Base-by-base conservation (phyloP, 2,329 filamentous ascomycete genomes). In the Ceratocystis eucalypticola region DNA sequence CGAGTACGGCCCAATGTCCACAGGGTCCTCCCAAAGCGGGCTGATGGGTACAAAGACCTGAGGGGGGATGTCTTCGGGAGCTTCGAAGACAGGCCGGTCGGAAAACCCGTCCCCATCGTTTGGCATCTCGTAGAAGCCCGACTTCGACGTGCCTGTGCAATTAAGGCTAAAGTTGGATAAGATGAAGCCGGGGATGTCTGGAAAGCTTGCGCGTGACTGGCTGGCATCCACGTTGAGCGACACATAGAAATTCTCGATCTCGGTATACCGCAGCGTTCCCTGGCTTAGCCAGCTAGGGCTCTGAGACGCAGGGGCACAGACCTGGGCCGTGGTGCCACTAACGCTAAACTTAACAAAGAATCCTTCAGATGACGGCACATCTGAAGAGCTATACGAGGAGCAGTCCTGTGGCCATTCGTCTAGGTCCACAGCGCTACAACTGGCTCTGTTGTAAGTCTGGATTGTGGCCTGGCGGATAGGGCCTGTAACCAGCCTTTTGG, bases 101-200 rank as follows among this genome's bases (percentile, higher is more conserved):
- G n/a, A 17, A 46, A 65, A 68, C 2, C 22, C n/a, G n/a, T 57
- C 65, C 20, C 33, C 33, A 12, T 12, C 37, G 41, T 65, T 68
- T 15, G 66, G 66, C 15, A 68, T 65, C 53, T 68, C 66, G 28
- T 68, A 68, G 10, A 68, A 65, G 6, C 64, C 66, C 17, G 46
- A 62, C 6, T 30, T 57, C 10, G 66, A 61, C 20, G 22, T 46
- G 17, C 63, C 64, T 5, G 46, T 65, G 37, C 66, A 68, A 28
- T 66, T 63, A 15, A 65, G 7, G 8, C 66, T 68, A 25, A 46
- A 68, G 59, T 68, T 68, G 25, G 20, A 25, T 5, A 25, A 45
- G 15, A 41, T 61, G 45, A 68, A 68, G 17, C 59, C 63, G 30
- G 65, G 20, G 22, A 68, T 61, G 37, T 37, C 17, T n/a, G 48